A percentile compares a stretch with the other conserved stretches of the same genome.
Conservation (phyloP, 352 stramenopile genomes). For the Elongisporangium anandrum region DNA sequence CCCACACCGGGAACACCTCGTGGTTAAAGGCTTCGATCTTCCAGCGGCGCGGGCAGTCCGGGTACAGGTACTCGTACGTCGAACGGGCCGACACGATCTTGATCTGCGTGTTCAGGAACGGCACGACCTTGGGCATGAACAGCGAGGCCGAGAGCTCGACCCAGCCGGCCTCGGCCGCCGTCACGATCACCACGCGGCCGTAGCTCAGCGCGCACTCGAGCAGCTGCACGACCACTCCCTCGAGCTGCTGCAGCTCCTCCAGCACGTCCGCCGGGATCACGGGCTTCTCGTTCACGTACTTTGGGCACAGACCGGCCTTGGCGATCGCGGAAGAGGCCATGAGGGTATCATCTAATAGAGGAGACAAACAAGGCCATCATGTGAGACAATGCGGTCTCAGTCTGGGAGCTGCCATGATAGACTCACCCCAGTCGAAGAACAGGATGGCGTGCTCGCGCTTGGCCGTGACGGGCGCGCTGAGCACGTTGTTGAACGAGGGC, state of each 20-base stretch:
- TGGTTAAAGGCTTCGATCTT: conserved; percentile 89
- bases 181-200: conserved; percentile 86
- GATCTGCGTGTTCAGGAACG: conserved; percentile 76
- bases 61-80: conserved; percentile 88
- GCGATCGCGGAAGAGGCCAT: conserved; percentile 80
- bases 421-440: conserved; percentile 85
- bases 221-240: conserved; percentile 71
- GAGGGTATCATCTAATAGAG: conserved; percentile 65
- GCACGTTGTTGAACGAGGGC: conserved; percentile 41
- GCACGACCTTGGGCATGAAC: conserved; percentile 82
- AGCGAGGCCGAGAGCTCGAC: conserved; percentile 83
- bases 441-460: conserved; percentile 68
- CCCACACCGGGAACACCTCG: conserved; percentile 77
- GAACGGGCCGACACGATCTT: conserved; percentile 89
- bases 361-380: conserved; percentile 1
- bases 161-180: conserved; percentile 87
- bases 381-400: background rate
- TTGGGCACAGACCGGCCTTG: conserved; percentile 74
- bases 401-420: background rate
- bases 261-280: conserved; percentile 69
- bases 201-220: conserved; percentile 66
- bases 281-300: conserved; percentile 84
- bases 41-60: conserved; percentile 77
- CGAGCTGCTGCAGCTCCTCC: conserved; percentile 65
- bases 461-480: conserved; percentile 12